Percentiles rank a stretch among this genome's conserved stretches.
Evolutionary conservation across 2,329 filamentous ascomycete species (phyloP).

Genomic region (Blumeria hordei): DNA sequence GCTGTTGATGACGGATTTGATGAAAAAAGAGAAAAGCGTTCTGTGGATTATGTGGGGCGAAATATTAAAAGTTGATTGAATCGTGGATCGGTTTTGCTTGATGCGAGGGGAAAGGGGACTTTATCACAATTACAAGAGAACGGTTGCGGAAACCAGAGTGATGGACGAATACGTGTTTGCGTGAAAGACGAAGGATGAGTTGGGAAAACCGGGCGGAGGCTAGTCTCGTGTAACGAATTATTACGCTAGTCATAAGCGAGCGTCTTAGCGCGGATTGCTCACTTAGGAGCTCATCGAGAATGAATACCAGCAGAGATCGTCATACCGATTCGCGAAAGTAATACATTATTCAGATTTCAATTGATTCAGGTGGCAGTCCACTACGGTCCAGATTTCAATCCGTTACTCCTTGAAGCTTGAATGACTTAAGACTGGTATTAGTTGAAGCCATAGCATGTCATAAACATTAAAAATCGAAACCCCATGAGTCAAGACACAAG

Average conservation of each 20-base stretch:
- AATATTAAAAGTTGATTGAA: background rate
- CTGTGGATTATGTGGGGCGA: background rate
- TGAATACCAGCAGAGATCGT: too few relatives aligned
- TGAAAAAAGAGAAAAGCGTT: conserved; percentile 1
- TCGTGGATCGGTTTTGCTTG: background rate
- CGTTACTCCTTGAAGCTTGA: too few relatives aligned
- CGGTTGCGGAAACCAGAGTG: background rate
- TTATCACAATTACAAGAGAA: background rate
- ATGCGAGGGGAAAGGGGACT: background rate
- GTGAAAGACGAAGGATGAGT: background rate
- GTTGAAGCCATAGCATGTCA: too few relatives aligned
- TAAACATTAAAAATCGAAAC: too few relatives aligned
- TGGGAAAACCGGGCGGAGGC: background rate
- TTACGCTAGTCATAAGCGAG: background rate
- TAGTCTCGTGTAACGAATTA: background rate
- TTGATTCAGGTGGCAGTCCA: too few relatives aligned
- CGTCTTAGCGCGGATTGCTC: background rate
- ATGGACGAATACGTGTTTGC: background rate
- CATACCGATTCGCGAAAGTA: too few relatives aligned
- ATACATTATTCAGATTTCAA: too few relatives aligned
- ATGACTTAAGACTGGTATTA: too few relatives aligned
- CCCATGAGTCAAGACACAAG: too few relatives aligned
- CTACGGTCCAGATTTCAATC: too few relatives aligned
- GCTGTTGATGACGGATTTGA: conserved; percentile 6
- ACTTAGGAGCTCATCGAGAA: too few relatives aligned